These are phyloP conservation scores for Quercus dentata DNA, from an alignment of 306 rosid species.

Conservation along the genomic window DNA sequence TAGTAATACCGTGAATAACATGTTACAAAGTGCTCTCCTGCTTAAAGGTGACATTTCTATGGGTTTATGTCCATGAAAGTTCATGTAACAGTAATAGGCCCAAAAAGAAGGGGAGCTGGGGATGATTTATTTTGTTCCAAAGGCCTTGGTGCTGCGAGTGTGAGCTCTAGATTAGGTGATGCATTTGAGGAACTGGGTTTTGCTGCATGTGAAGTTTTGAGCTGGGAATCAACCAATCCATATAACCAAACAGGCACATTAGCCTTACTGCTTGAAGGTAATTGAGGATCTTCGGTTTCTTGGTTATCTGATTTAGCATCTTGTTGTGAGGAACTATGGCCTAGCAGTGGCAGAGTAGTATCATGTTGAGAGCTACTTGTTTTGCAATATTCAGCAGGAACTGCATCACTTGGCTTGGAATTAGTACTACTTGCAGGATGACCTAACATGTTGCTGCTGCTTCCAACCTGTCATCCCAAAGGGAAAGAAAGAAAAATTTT, in stretches of 20 bases:
- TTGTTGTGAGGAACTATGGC: conserved; percentile 17
- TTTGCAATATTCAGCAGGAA: not conserved
- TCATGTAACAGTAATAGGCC: conserved; percentile 55
- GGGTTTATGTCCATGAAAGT: not conserved
- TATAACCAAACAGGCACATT: conserved; percentile 36
- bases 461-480: conserved; percentile 42
- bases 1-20: not conserved
- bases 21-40: conserved; percentile 16
- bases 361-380: conserved; percentile 13
- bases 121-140: conserved; percentile 46
- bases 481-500: not conserved
- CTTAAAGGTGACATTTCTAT: conserved; percentile 12
- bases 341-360: conserved; percentile 29
- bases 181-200: conserved; percentile 19
- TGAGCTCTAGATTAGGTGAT: conserved; percentile 63
- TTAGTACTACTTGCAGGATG: not conserved
- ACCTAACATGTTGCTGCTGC: conserved; percentile 18
- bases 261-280: not conserved
- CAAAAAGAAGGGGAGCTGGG: conserved; percentile 36
- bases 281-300: conserved; percentile 17
- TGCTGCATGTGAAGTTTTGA: conserved; percentile 21
- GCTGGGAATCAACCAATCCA: conserved; percentile 36
- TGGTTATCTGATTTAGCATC: conserved; percentile 20
- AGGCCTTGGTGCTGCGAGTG: conserved; percentile 52
- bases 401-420: conserved; percentile 8